Base-by-base conservation (phyloP, 2,329 filamentous ascomycete genomes). In the Aureobasidium sp. region DNA sequence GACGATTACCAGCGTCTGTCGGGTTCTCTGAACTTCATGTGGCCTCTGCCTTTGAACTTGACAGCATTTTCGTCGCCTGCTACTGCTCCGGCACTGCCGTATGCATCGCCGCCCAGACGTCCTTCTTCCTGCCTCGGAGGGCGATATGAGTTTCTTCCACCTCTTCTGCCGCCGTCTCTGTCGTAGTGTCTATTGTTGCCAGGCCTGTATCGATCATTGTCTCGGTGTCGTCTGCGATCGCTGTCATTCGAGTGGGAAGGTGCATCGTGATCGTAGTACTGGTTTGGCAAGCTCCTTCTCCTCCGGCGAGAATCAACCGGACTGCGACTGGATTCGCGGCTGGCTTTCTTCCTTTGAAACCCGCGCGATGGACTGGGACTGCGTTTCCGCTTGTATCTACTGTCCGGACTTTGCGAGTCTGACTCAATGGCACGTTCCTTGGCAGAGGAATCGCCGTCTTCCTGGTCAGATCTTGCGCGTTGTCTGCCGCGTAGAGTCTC, bases 41-140 rank as follows among this genome's bases (percentile, higher is more conserved):
- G 63, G 16, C 69, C 69, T 38, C 69, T 54, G n/a, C 68, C 69
- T 54, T 71, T 70, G 60, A 68, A 70, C 56, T 69, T 67, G 24
- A 71, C 64, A 3, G 41, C 56, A 16, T 48, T 59, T 12, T 63
- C 67, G n/a, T 62, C 56, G 14, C 63, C 62, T 35, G 60, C 58
- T 17, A 58, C 59, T 30, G 30, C 41, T 17, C 53, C 61, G 16
- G 58, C 57, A 12, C 58, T 60, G 10, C 60, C 55, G 34, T 60
- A 55, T 2, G 58, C 57, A 25, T 51, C 56, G 21, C 56, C 54
- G 22, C 56, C 63, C 63, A 76, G n/a, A 66, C 74, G 50, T 65
- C 73, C 48, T 59, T 74, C 57, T 67, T 74, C 68, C 14, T 75
- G 71, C 37, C 48, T 40, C 14, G 35, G 48, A 8, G 45, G 48